Conservation (phyloP, 768 basidiomycete genomes). For the Pleurotus citrinopileatus region DNA sequence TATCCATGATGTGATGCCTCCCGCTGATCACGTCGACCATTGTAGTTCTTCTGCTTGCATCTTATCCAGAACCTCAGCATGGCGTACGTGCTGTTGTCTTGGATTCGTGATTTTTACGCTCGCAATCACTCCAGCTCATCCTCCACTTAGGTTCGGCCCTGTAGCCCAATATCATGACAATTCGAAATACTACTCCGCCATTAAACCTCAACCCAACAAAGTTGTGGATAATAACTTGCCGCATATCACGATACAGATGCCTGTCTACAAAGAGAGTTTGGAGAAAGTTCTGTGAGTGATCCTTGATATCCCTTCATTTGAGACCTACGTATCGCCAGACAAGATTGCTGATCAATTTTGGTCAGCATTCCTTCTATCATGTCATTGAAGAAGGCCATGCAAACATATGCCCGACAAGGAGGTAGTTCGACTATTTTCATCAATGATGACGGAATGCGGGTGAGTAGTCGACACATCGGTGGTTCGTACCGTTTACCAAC, state of each 20-base stretch:
- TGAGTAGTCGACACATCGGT: no score
- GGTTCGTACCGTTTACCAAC: no score
- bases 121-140: constrained; percentile 14
- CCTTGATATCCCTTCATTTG: not conserved
- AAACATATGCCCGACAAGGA: constrained; percentile 83
- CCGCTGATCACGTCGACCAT: no score
- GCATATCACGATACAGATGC: constrained; percentile 79
- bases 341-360: no score
- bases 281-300: constrained; percentile 58
- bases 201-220: constrained; percentile 48
- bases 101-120: constrained; percentile 22
- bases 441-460: constrained; percentile 72
- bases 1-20: no score
- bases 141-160: constrained; percentile 61
- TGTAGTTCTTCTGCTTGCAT: constrained; percentile 72
- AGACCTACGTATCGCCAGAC: not conserved
- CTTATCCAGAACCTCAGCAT: constrained; percentile 67
- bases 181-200: constrained; percentile 77
- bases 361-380: constrained; percentile 66
- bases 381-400: constrained; percentile 78
- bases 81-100: constrained; percentile 37
- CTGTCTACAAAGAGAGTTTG: constrained; percentile 82
- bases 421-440: constrained; percentile 75
- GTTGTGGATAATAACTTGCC: constrained; percentile 56
- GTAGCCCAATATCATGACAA: constrained; percentile 78